Base-by-base conservation (phyloP, 2,329 filamentous ascomycete genomes). In the Aureobasidium sp. region DNA sequence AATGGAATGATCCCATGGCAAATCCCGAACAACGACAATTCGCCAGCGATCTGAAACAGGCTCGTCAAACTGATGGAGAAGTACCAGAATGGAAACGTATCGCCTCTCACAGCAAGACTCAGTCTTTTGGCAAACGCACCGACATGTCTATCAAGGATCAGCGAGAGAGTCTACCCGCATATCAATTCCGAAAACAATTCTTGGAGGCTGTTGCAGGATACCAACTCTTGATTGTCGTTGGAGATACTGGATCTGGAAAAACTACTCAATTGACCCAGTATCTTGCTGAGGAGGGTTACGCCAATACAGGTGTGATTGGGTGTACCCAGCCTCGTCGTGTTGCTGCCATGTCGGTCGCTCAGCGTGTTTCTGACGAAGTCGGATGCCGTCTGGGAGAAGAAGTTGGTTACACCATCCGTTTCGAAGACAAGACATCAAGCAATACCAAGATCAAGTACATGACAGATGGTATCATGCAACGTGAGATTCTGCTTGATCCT, bases 1-100 rank as follows among this genome's bases (percentile, higher is more conserved):
- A 98, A 78, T 99, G 97, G 97, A 92, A 98, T 66, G 96, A 99
- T 77, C 96, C 96, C 0, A 97, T 99, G 95, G 91, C 94, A 18
- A 89, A 91, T 29, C 91, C 93, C 2, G 92, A 96, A 69, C 89
- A 95, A 76, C 88, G 92, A 64, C 91, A 96, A 70, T 99, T 99
- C 79, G 96, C 96, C 1, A 91, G 91, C 70, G 96, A 98, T 70
- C 78, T 98, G 58, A 88, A 93, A 64, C 91, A 88, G 69, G 85
- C 90, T 1, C 89, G 90, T 69, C 81, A 83, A 45, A 88, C 88
- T 70, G 79, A 88, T 2, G 83, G 82, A 0, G 87, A 89, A 8
- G 85, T 97, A 18, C 95, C 96, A 0, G 96, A 98, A 78, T 98
- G 96, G 96, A 98, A 97, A 80, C 89, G 89, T 71, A 93, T 90